Percentiles rank a stretch among this genome's conserved stretches.
These are phyloP conservation scores for Neurospora sp. DNA, from an alignment of 495 filamentous ascomycete genomes.

Conservation along the genomic window DNA sequence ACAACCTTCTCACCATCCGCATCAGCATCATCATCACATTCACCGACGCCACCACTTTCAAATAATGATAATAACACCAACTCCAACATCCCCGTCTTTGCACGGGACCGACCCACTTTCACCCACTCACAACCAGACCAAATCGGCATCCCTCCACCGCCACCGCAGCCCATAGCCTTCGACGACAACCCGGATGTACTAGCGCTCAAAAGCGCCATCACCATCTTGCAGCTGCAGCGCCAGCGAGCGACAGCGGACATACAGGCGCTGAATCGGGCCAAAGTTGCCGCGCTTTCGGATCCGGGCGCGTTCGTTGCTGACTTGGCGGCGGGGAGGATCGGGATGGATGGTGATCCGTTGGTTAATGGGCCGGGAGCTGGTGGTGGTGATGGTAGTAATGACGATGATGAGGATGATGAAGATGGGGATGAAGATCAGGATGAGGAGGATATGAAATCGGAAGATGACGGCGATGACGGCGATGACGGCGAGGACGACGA, in stretches of 20 bases:
- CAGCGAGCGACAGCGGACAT: slow-evolving; percentile 66
- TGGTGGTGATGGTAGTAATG: background rate
- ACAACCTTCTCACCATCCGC: background rate
- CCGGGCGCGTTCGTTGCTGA: slow-evolving; percentile 60
- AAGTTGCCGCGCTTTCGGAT: slow-evolving; percentile 52
- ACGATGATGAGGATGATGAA: slow-evolving; percentile 28
- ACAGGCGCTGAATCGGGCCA: slow-evolving; percentile 49
- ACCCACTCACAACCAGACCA: slow-evolving; percentile 34
- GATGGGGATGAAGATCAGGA: slow-evolving; percentile 15
- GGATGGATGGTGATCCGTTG: slow-evolving; percentile 26
- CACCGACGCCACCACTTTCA: background rate
- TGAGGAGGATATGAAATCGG: slow-evolving; percentile 16
- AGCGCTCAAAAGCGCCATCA: slow-evolving; percentile 68
- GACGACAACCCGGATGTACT: slow-evolving; percentile 75
- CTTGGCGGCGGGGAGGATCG: slow-evolving; percentile 42
- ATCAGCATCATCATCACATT: background rate
- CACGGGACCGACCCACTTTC: slow-evolving; percentile 24
- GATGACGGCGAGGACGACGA: slow-evolving; percentile 3
- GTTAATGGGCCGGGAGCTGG: background rate
- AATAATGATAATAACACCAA: background rate
- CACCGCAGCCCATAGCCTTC: slow-evolving; percentile 58
- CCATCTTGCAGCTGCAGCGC: slow-evolving; percentile 73
- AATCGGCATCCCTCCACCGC: slow-evolving; percentile 35
- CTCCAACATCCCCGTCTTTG: slow-evolving; percentile 16
- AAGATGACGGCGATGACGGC: slow-evolving; percentile 6